A percentile compares a stretch with the other conserved stretches of the same genome.
Evolutionary conservation across 2,329 filamentous ascomycete genomes (phyloP).

Genomic region (Colletotrichum sp.): DNA sequence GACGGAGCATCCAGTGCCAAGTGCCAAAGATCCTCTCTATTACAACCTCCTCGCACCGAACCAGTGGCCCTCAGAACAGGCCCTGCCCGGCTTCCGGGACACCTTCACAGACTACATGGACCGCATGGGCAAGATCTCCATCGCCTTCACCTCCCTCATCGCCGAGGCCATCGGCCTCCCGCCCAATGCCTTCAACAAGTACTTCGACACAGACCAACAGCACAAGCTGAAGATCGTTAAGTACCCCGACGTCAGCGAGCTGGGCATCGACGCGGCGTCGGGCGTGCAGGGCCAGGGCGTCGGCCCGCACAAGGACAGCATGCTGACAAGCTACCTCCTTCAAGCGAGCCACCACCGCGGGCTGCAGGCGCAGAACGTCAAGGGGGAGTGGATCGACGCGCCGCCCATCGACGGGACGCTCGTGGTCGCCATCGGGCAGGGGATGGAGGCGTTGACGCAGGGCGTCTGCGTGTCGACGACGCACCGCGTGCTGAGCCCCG

Average conservation of each 20-base stretch:
- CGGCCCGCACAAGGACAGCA: conserved; percentile 84
- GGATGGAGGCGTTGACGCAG: conserved; percentile 82
- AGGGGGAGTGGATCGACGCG: conserved; percentile 82
- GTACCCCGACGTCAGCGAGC: conserved; percentile 75
- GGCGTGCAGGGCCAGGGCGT: conserved; percentile 62
- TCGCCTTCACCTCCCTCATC: conserved; percentile 78
- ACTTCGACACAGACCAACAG: conserved; percentile 77
- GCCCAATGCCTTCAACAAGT: conserved; percentile 72
- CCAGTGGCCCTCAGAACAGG: conserved; percentile 74
- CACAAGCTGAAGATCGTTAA: conserved; percentile 92
- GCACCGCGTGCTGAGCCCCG: conserved; percentile 80
- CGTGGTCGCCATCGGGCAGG: conserved; percentile 88
- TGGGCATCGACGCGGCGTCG: conserved; percentile 45
- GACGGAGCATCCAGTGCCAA: conserved; percentile 74
- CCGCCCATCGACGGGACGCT: conserved; percentile 77
- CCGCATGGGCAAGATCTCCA: conserved; percentile 74
- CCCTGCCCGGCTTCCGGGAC: conserved; percentile 70
- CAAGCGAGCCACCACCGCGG: conserved; percentile 79
- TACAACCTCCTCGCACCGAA: conserved; percentile 78
- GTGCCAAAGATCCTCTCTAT: conserved; percentile 68
- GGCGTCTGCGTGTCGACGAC: conserved; percentile 85
- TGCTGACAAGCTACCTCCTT: conserved; percentile 81
- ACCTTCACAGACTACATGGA: conserved; percentile 78
- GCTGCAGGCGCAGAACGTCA: conserved; percentile 82
- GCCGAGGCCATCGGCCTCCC: conserved; percentile 83